These are phyloP conservation scores for Oidiodendron maius DNA, from an alignment of 495 filamentous ascomycete species.

Conservation along the genomic window DNA sequence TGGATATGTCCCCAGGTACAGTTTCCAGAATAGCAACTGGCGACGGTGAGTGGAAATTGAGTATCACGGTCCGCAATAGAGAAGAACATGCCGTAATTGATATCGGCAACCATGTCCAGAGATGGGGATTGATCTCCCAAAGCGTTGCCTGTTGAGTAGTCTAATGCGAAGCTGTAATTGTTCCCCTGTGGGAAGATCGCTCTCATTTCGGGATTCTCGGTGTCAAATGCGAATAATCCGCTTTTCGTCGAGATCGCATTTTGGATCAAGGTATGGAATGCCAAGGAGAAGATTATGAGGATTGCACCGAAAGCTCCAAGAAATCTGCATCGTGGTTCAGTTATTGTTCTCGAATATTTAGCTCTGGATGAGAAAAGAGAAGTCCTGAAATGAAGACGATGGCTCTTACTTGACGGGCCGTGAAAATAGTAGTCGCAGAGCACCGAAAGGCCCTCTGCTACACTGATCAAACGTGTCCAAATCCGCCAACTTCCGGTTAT, in stretches of 20 bases:
- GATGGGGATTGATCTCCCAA: neutral
- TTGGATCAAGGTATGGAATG: conserved; percentile 7
- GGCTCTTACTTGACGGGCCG: conserved; percentile 2
- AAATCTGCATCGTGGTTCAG: neutral
- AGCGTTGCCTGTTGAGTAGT: neutral
- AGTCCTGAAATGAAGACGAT: neutral
- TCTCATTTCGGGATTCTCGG: neutral
- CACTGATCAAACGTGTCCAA: conserved; percentile 2
- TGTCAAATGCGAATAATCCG: too few relatives aligned
- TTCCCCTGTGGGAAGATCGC: conserved; percentile 1
- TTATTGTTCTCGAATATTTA: neutral
- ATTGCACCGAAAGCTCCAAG: conserved; percentile 2
- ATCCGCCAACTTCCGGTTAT: neutral
- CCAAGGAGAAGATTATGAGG: neutral
- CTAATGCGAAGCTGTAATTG: neutral
- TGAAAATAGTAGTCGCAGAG: conserved; percentile 1
- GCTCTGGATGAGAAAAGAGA: neutral
- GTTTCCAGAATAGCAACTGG: neutral
- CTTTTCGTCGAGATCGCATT: neutral
- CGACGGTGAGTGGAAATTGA: neutral
- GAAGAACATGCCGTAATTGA: conserved; percentile 2
- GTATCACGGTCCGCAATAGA: neutral
- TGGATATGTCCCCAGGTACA: conserved; percentile 1
- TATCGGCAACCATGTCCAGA: conserved; percentile 1
- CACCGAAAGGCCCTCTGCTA: conserved; percentile 6